A percentile compares a stretch with the other conserved stretches of the same genome.
Conservation (phyloP, 177 flowering plant species). For the Vitis hybrid region DNA sequence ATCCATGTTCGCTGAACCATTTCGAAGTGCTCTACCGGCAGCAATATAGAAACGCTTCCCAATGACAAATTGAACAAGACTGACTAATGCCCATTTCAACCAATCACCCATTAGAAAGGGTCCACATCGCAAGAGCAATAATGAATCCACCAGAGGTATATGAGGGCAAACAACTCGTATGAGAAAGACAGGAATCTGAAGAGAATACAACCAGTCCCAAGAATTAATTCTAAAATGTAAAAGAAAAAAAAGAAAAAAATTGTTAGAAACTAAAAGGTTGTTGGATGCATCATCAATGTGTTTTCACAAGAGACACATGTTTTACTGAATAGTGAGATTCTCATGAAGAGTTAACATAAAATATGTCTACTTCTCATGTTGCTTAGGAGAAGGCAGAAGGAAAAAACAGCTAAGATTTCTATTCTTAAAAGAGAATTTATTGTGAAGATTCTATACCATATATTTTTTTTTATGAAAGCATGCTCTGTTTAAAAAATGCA, state of each 20-base stretch:
- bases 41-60: conserved; percentile 95
- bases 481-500: not conserved
- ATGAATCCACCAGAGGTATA: conserved; percentile 68
- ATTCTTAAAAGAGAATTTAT: not conserved
- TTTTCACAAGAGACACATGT: too few species aligned
- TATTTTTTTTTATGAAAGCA: not conserved
- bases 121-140: conserved; percentile 84
- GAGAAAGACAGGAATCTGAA: conserved; percentile 82
- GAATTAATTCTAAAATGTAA: conserved; percentile 4
- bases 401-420: not conserved
- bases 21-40: conserved; percentile 84
- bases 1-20: conserved; percentile 97
- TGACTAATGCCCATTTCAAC: conserved; percentile 88
- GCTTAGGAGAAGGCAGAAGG: not conserved
- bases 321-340: too few species aligned
- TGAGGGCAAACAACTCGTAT: conserved; percentile 86
- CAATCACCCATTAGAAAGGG: conserved; percentile 95
- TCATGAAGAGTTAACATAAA: too few species aligned
- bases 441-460: too few species aligned
- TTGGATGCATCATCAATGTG: not conserved
- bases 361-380: not conserved
- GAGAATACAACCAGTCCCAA: conserved; percentile 8
- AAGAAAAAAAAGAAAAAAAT: not conserved
- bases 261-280: not conserved
- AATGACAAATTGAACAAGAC: conserved; percentile 82